Evolutionary conservation across 2,329 filamentous ascomycete genomes (phyloP), one percentile per base, ranked within the genome.

Genomic region (Fusarium coffeatum): DNA sequence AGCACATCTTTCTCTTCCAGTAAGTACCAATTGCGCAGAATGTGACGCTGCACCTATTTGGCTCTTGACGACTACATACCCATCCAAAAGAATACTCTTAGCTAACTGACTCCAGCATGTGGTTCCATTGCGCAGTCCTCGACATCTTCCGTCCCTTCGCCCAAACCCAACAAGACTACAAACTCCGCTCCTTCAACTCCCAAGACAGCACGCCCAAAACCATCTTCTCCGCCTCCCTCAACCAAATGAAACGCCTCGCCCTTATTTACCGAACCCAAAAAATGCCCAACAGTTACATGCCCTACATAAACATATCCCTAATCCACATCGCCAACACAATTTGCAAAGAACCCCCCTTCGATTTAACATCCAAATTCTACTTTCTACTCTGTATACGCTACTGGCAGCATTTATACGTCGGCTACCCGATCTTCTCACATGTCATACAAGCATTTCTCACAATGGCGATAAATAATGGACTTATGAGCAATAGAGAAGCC

Each of bases 291-390:
- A 59, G 54, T 1, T 61, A 61, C 7, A 59, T 61, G 54, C 58
- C 58, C 12, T 61, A 61, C 3, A 59, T 61, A 2, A 61, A 59
- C 22, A 59, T 59, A 5, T 59, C 54, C 6, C 34, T 61, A 1
- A 9, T 61, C 9, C 58, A 59, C n/a, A 61, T 61, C 10, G 58
- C 43, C 27, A 61, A 13, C 23, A 59, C 55, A 4, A 59, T 61
- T 18, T 50, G 58, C 23, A 59, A 5, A 30, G 58, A 59, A 11
- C n/a, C 16, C 3, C 25, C 4, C 0, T 16, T 25, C 8, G 43
- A 61, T 4, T 12, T 20, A 0, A 50, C 30, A 0, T 11, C 54
- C 0, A 61, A 25, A 1, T 61, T 50, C 0, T 61, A 61, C 6
- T 59, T 59, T 1, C 3, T 59, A 7, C 0, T 59, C 0, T 61